Evolutionary conservation across 78 protist species (phyloP).

Genomic region (Dictyostelium intermedium): DNA sequence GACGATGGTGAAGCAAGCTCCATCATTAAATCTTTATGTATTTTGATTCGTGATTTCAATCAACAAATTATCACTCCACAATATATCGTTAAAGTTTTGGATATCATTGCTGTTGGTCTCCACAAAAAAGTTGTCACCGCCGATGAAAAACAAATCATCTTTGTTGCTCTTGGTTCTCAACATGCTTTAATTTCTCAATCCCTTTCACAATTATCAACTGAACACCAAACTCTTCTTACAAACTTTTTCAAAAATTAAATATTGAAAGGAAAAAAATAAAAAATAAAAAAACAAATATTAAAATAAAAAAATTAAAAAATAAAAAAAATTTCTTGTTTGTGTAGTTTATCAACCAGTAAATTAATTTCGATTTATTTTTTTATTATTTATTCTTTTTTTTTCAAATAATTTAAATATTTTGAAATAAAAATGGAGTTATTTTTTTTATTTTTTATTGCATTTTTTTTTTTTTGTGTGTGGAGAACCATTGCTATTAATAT

Average conservation of each 20-base stretch:
- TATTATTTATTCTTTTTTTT: too few species aligned
- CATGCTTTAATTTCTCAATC: neutral
- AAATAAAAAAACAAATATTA: neutral
- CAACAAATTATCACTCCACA: neutral
- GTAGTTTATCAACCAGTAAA: neutral
- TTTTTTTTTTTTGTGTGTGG: too few species aligned
- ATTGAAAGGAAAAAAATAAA: neutral
- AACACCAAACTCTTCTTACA: neutral
- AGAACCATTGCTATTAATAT: too few species aligned
- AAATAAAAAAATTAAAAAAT: neutral
- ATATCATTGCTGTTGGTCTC: neutral
- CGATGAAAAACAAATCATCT: neutral
- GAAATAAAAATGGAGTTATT: too few species aligned
- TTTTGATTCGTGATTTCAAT: neutral
- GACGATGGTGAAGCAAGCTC: conserved; percentile 8
- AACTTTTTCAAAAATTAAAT: neutral
- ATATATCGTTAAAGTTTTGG: neutral
- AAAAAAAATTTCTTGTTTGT: neutral
- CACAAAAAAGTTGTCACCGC: neutral
- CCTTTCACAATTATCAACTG: neutral
- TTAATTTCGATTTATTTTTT: too few species aligned
- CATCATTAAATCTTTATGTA: neutral
- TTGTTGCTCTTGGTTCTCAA: neutral
- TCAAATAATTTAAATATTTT: too few species aligned
- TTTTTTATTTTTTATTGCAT: too few species aligned